Conservation (phyloP, 2,329 filamentous ascomycete genomes). For the Xylaria sp. region DNA sequence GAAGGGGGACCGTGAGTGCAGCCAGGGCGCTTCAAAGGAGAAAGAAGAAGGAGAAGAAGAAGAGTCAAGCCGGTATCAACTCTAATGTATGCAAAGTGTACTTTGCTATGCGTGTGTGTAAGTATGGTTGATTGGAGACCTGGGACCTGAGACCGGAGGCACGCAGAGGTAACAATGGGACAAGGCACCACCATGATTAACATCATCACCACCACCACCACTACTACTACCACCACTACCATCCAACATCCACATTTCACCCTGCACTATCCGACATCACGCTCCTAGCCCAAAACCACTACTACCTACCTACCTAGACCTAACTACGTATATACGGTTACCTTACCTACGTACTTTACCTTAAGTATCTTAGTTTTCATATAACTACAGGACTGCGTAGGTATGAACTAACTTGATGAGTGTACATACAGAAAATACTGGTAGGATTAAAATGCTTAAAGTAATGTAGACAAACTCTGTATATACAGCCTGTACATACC, state of each 20-base stretch:
- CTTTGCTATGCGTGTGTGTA: slow-evolving; percentile 10
- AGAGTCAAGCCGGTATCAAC: slow-evolving; percentile 17
- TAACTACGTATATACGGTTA: no score
- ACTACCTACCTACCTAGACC: neutral
- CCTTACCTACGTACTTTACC: neutral
- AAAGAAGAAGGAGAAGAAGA: slow-evolving; percentile 14
- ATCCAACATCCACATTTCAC: no score
- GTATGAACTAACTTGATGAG: no score
- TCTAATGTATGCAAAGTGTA: slow-evolving; percentile 12
- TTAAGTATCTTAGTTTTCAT: neutral
- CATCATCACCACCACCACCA: no score
- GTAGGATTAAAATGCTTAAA: neutral
- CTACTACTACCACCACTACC: no score
- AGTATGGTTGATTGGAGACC: slow-evolving; percentile 22
- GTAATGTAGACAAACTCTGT: no score
- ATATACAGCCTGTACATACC: no score
- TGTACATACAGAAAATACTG: no score
- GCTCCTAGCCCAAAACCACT: slow-evolving; percentile 4
- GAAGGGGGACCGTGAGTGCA: neutral
- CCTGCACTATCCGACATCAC: neutral
- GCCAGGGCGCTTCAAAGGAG: neutral
- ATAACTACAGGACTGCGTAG: neutral
- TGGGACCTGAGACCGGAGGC: slow-evolving; percentile 18
- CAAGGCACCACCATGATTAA: slow-evolving; percentile 13
- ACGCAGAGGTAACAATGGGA: slow-evolving; percentile 11